Percentiles rank a stretch among this genome's conserved stretches.
Evolutionary conservation across 2,329 filamentous ascomycete species (phyloP).

Genomic region (Thermoascus crustaceus): DNA sequence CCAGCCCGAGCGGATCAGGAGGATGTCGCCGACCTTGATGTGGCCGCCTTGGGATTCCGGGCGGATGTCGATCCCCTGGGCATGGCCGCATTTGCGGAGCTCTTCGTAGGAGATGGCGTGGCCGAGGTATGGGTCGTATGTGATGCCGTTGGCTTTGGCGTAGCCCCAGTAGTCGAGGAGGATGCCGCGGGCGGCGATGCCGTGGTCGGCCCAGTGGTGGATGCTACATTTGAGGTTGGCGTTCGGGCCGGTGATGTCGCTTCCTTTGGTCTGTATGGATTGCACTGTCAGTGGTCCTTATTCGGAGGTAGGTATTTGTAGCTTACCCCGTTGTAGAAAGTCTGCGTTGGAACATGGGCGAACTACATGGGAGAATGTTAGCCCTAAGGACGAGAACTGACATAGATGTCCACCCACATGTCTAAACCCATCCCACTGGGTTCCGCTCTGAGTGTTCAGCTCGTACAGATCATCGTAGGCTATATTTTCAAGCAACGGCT

Average conservation of each 20-base stretch:
- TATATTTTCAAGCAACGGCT: conserved; percentile 28
- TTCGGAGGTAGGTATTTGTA: conserved; percentile 2
- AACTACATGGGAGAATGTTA: conserved; percentile 19
- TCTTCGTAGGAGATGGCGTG: conserved; percentile 48
- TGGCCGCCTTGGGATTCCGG: conserved; percentile 47
- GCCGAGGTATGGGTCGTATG: conserved; percentile 45
- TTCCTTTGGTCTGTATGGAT: conserved; percentile 21
- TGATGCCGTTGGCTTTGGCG: conserved; percentile 42
- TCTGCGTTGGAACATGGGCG: conserved; percentile 27
- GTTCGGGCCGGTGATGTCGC: conserved; percentile 25
- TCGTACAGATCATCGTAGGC: conserved; percentile 38
- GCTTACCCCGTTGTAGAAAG: conserved; percentile 38
- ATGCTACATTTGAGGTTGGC: conserved; percentile 34
- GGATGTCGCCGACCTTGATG: conserved; percentile 54
- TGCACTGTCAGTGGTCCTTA: conserved; percentile 1
- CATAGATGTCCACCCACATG: conserved; percentile 26
- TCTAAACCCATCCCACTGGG: conserved; percentile 45
- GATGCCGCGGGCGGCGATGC: conserved; percentile 35
- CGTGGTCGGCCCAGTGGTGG: conserved; percentile 35
- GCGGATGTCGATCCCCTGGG: conserved; percentile 55
- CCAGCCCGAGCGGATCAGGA: conserved; percentile 57
- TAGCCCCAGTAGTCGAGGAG: conserved; percentile 39
- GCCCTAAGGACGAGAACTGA: conserved; percentile 2
- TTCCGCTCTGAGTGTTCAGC: conserved; percentile 42
- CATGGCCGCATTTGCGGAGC: conserved; percentile 50